A percentile compares a stretch with the other conserved stretches of the same genome.
Evolutionary conservation across 805 yeast species (phyloP).

Genomic region (Candida ortonii): DNA sequence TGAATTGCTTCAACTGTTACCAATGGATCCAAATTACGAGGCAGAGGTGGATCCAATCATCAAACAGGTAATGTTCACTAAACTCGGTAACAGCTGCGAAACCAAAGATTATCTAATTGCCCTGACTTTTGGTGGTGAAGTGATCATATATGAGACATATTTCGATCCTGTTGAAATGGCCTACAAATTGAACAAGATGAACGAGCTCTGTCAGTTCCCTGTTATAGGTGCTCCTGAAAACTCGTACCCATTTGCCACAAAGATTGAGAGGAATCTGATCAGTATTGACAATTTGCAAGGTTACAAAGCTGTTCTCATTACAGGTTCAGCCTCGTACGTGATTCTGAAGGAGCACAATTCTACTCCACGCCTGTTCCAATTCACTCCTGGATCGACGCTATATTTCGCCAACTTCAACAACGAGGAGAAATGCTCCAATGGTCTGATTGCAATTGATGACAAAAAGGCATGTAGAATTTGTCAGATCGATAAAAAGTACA

Average conservation of each 20-base stretch:
- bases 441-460: constrained; percentile 71
- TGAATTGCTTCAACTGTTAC: constrained; percentile 40
- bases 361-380: constrained; percentile 60
- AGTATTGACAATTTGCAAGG: constrained; percentile 58
- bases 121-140: constrained; percentile 79
- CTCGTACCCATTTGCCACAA: constrained; percentile 66
- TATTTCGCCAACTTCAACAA: constrained; percentile 58
- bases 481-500: constrained; percentile 42
- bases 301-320: constrained; percentile 58
- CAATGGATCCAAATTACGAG: constrained; percentile 47
- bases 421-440: constrained; percentile 34
- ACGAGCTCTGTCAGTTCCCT: constrained; percentile 40
- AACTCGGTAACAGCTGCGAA: constrained; percentile 55
- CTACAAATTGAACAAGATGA: constrained; percentile 41
- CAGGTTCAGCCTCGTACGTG: constrained; percentile 71
- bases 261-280: constrained; percentile 64
- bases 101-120: constrained; percentile 66
- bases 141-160: constrained; percentile 60
- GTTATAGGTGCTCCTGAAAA: constrained; percentile 81
- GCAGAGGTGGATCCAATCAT: constrained; percentile 69
- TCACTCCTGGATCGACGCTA: constrained; percentile 62
- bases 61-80: constrained; percentile 62
- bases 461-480: constrained; percentile 64
- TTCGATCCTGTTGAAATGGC: constrained; percentile 39
- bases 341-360: constrained; percentile 65